Evolutionary conservation across 768 basidiomycete genomes (phyloP), one percentile per base, ranked within the genome.

Genomic region (Calocybe cyanea): DNA sequence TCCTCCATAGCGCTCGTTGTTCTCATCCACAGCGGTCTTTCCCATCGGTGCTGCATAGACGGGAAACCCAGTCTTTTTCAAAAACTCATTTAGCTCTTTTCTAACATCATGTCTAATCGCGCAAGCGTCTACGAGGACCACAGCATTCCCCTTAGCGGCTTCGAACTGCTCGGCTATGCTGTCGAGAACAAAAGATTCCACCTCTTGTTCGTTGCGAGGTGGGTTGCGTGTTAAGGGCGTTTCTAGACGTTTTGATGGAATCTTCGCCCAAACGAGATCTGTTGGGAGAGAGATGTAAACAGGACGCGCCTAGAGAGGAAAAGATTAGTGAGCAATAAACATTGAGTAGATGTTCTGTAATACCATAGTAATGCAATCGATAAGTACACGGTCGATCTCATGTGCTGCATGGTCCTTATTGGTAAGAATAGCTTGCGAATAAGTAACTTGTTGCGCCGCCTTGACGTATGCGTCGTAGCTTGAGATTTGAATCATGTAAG

Each of bases 281-380:
- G 85, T 93, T 0, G 92, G 94, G 9, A 97, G 71, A 28, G 84
- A 78, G 32, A 98, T 65, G 59, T 98, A 98, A 24, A 87, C 89
- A 0, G 94, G 94, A 15, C 90, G 82, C 21, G 84, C 86, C 78
- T 89, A 25, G 13, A 11, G 23, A 28, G 25, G 25, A 28, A 11
- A 28, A n/a, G n/a, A n/a, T n/a, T n/a, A 45, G 11, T 33, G 25
- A 31, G 20, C 32, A 7, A 33, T 43, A 10, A 30, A 50, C 2
- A 13, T 13, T 13, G 42, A 7, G 4, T 34, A 21, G 15, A 33
- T 20, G 19, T 32, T 14, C 13, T 20, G 18, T 31, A 5, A 19
- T 56, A 79, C 84, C 45, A 57, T 64, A 14, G 75, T 76, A 30
- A 87, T 76, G 50, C 85, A 87, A 32, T 81, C 81, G 9, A 74